Conservation (phyloP, 768 basidiomycete species). For the Amanita rubescens region DNA sequence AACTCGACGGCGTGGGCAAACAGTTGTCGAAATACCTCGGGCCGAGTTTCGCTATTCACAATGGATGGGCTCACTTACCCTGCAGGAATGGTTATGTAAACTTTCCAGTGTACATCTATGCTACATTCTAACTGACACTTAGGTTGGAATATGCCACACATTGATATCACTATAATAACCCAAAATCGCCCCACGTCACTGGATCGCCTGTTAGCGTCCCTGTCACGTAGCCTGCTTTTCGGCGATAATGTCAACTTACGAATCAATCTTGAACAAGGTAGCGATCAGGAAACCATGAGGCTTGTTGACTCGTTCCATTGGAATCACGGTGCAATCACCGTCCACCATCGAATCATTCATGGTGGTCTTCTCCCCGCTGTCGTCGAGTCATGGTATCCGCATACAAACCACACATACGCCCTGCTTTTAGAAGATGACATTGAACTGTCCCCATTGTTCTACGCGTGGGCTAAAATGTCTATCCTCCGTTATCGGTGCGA, state of each 20-base stretch:
- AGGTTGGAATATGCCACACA: constrained; percentile 71
- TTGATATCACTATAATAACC: constrained; percentile 73
- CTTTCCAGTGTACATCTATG: constrained; percentile 10
- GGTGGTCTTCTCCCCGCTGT: constrained; percentile 78
- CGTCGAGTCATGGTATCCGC: constrained; percentile 87
- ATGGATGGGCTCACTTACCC: constrained; percentile 57
- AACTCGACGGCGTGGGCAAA: constrained; percentile 15
- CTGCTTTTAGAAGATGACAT: constrained; percentile 82
- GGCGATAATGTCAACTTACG: constrained; percentile 60
- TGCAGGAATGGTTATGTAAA: constrained; percentile 53
- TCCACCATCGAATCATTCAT: constrained; percentile 70
- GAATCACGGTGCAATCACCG: constrained; percentile 48
- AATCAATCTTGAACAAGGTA: constrained; percentile 71
- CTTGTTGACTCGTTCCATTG: constrained; percentile 47
- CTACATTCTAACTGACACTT: constrained; percentile 11
- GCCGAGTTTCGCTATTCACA: constrained; percentile 42
- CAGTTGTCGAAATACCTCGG: constrained; percentile 37
- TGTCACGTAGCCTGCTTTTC: constrained; percentile 51
- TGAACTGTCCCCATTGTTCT: constrained; percentile 78
- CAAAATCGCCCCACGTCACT: constrained; percentile 71
- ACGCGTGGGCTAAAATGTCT: constrained; percentile 80
- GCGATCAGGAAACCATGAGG: constrained; percentile 52
- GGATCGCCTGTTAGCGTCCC: constrained; percentile 54
- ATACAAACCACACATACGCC: constrained; percentile 64
- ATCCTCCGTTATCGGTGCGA: constrained; percentile 67